A percentile compares a stretch with the other conserved stretches of the same genome.
Evolutionary conservation across 2,329 filamentous ascomycete species (phyloP).

Genomic region (Penicillium sp.): DNA sequence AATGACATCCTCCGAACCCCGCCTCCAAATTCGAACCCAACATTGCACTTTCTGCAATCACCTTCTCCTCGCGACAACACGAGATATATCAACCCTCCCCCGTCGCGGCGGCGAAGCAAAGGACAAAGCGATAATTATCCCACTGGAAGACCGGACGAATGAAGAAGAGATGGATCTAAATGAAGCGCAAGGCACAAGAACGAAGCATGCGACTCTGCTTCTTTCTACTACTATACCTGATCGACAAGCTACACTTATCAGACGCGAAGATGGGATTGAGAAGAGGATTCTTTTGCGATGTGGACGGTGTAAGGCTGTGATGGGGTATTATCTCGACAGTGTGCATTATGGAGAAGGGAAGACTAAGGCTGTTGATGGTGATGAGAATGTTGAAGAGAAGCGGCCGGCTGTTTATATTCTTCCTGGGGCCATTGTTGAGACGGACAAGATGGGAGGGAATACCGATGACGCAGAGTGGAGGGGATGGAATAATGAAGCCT

Average conservation of each 20-base stretch:
- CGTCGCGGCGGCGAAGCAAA: constrained; percentile 50
- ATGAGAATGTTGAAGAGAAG: constrained; percentile 18
- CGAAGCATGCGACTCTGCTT: constrained; percentile 50
- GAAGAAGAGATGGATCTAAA: constrained; percentile 22
- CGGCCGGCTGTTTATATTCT: constrained; percentile 60
- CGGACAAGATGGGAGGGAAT: constrained; percentile 52
- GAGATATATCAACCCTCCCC: constrained; percentile 54
- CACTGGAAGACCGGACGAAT: constrained; percentile 39
- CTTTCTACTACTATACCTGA: constrained; percentile 53
- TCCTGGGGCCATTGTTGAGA: constrained; percentile 60
- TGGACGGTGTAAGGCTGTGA: constrained; percentile 59
- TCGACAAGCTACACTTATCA: constrained; percentile 52
- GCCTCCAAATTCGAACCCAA: constrained; percentile 51
- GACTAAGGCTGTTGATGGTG: constrained; percentile 12
- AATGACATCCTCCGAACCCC: constrained; percentile 1
- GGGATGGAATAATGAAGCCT: constrained; percentile 22
- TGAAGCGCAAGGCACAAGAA: constrained; percentile 7
- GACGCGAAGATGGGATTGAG: constrained; percentile 66
- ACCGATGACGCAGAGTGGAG: constrained; percentile 39
- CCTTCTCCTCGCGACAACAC: constrained; percentile 62
- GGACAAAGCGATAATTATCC: constrained; percentile 61
- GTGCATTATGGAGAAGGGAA: constrained; percentile 42
- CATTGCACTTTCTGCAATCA: constrained; percentile 66
- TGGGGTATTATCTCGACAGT: constrained; percentile 64
- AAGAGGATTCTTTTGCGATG: constrained; percentile 63